Base-by-base conservation (phyloP, 2,329 filamentous ascomycete genomes). In the Cadophora sp. region DNA sequence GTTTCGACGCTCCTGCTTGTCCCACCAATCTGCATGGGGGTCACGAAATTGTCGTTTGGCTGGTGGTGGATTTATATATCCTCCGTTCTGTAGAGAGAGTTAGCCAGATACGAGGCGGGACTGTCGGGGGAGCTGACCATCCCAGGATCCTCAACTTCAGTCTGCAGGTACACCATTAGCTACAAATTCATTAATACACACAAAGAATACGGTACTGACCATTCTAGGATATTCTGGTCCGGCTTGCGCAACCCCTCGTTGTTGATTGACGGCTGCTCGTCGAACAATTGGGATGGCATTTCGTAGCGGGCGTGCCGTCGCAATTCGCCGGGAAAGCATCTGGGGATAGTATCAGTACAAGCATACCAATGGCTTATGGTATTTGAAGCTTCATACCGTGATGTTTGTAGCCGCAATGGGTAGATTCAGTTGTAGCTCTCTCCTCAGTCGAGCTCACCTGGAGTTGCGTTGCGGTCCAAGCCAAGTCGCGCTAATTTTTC, bases 1-100 rank as follows among this genome's bases (percentile, higher is more conserved):
- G 85, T 99, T 98, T 76, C 96, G 89, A 79, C 94, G 90, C 81
- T 98, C 96, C 83, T 99, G 96, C 80, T 94, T 91, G 82, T 99
- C 95, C 93, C 94, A 98, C 93, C 94, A 99, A 78, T 93, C 90
- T 78, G 81, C 95, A 79, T 98, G 88, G 43, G 96, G 96, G 80
- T 98, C 96, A 79, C 96, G 93, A 83, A 93, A 92, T 80, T 94
- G 90, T 74, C 95, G 91, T 85, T 97, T 97, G 81, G 95, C 83
- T 64, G 85, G 81, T 16, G 89, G 88, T 66, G 92, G 91, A 81
- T 94, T 93, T 77, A 92, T 86, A 80, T 93, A 96, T 80, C 91
- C 91, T 77, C 92, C 93, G 80, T 94, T 96, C 91, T 94, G 45
- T 66, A 39, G 50, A 41, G 27, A 53, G 55, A 58, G 30, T 67